These are phyloP conservation scores for Venturia nashicola DNA, from an alignment of 2,329 filamentous ascomycete species.

Conservation along the genomic window DNA sequence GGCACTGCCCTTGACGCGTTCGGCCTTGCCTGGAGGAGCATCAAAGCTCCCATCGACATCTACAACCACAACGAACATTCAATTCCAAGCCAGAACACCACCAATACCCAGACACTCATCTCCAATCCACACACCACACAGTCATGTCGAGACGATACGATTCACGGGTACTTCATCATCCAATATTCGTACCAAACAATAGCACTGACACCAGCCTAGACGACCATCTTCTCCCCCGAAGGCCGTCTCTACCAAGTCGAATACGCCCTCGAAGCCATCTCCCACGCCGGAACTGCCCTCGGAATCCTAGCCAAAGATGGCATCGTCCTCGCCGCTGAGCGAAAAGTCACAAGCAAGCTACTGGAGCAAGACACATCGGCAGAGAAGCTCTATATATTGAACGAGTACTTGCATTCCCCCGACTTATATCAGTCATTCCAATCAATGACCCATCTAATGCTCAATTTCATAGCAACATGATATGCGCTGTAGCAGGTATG, in stretches of 20 bases:
- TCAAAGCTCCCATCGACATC: too few relatives aligned
- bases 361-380: conserved; percentile 98
- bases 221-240: conserved; percentile 99
- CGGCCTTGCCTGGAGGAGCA: neutral
- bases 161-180: conserved; percentile 62
- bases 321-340: conserved; percentile 93
- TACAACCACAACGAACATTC: neutral
- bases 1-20: neutral
- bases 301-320: conserved; percentile 96
- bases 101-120: neutral
- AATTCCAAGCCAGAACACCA: neutral
- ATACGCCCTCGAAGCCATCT: conserved; percentile 98
- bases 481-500: conserved; percentile 98
- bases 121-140: neutral
- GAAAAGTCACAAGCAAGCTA: conserved; percentile 98
- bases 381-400: conserved; percentile 98
- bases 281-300: conserved; percentile 91
- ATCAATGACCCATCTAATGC: neutral
- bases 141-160: conserved; percentile 95
- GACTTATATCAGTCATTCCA: neutral
- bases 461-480: conserved; percentile 72
- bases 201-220: conserved; percentile 41
- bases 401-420: conserved; percentile 56
- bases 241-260: conserved; percentile 98
- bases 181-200: conserved; percentile 9